Percentiles rank a stretch among this genome's conserved stretches.
Evolutionary conservation across 306 rosid species (phyloP).

Genomic region (Citrullus colocynthis): DNA sequence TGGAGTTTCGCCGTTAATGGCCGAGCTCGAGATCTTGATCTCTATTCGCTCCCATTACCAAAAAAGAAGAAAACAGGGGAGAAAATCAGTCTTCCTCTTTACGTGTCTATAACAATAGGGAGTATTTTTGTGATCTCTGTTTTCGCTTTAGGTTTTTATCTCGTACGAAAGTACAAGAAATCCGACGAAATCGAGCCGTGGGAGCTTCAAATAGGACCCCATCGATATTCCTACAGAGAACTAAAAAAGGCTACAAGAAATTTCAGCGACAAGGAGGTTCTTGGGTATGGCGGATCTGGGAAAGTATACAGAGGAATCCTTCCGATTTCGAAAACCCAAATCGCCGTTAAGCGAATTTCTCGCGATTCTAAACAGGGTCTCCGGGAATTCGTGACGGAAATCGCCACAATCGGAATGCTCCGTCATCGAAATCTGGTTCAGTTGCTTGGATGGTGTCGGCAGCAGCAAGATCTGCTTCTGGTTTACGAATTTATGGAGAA

Average conservation of each 20-base stretch:
- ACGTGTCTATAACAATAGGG: not conserved
- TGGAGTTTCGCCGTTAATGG: slow-evolving; percentile 18
- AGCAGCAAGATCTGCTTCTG: slow-evolving; percentile 2
- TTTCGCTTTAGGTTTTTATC: not conserved
- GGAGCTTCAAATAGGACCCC: slow-evolving; percentile 11
- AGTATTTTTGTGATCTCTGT: not conserved
- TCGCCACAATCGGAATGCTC: slow-evolving; percentile 3
- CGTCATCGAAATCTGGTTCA: slow-evolving; percentile 15
- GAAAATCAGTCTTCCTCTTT: not conserved
- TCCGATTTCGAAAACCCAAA: not conserved
- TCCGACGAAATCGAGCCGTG: slow-evolving; percentile 6
- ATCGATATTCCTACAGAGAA: slow-evolving; percentile 7
- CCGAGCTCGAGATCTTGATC: not conserved
- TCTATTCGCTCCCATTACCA: not conserved
- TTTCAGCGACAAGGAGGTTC: slow-evolving; percentile 4
- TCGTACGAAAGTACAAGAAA: not conserved
- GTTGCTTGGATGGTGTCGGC: slow-evolving; percentile 10
- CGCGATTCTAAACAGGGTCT: slow-evolving; percentile 14
- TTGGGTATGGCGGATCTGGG: slow-evolving; percentile 18
- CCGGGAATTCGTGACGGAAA: slow-evolving; percentile 10
- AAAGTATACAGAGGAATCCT: slow-evolving; percentile 12
- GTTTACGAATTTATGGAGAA: slow-evolving; percentile 8
- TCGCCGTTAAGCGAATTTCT: slow-evolving; percentile 12
- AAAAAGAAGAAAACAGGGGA: not conserved
- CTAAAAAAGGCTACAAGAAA: slow-evolving; percentile 6